These are phyloP conservation scores for Hansenula lynferdii DNA, from an alignment of 1,139 yeast species.

Conservation along the genomic window DNA sequence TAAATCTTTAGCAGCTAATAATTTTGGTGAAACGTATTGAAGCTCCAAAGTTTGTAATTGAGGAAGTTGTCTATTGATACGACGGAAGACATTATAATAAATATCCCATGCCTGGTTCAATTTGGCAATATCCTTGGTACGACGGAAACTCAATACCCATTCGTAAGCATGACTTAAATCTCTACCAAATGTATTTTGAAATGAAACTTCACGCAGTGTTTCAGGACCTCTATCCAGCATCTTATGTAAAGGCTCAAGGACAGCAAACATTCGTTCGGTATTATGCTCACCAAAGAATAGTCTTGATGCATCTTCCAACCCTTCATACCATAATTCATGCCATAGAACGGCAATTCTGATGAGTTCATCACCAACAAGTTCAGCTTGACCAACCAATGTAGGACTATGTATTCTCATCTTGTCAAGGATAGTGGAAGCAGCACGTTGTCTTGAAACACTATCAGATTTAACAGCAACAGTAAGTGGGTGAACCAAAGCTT, in stretches of 20 bases:
- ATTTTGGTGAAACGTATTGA: slow-evolving; percentile 89
- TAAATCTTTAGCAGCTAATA: slow-evolving; percentile 72
- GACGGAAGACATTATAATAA: slow-evolving; percentile 87
- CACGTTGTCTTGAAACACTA: slow-evolving; percentile 81
- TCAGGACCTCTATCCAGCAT: slow-evolving; percentile 85
- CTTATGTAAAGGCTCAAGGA: slow-evolving; percentile 83
- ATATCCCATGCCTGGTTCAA: slow-evolving; percentile 98
- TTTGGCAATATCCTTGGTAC: slow-evolving; percentile 82
- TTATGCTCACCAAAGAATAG: slow-evolving; percentile 92
- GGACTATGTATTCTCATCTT: slow-evolving; percentile 91
- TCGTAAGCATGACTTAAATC: slow-evolving; percentile 91
- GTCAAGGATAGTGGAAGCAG: slow-evolving; percentile 88
- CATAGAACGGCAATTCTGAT: slow-evolving; percentile 93
- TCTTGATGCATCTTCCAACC: slow-evolving; percentile 93
- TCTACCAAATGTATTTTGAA: slow-evolving; percentile 89
- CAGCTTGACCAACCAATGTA: slow-evolving; percentile 83
- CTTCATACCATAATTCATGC: slow-evolving; percentile 99
- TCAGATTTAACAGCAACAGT: slow-evolving; percentile 97
- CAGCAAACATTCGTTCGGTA: slow-evolving; percentile 90
- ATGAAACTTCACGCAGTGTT: slow-evolving; percentile 88
- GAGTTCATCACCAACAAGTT: slow-evolving; percentile 86
- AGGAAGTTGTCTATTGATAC: slow-evolving; percentile 85
- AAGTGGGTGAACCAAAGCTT: slow-evolving; percentile 90
- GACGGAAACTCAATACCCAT: slow-evolving; percentile 83
- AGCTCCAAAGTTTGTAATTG: slow-evolving; percentile 82